phyloP scores from a whole-genome alignment of 164 flowering plant genomes.

The Macadamia tetraphylla region DNA sequence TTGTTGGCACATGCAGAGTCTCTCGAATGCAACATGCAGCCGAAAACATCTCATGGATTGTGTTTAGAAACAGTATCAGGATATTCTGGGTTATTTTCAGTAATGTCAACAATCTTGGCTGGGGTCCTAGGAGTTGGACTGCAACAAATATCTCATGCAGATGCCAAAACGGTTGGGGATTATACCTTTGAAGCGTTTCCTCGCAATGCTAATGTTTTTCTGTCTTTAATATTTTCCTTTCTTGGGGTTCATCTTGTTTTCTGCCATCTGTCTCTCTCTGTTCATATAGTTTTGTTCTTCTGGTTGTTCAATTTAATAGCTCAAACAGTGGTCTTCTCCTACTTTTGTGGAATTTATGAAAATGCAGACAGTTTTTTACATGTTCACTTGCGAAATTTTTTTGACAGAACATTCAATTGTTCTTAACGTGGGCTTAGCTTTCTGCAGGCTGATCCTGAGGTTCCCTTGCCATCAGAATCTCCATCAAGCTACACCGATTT shows the following conservation, averaged over 20 bases:
- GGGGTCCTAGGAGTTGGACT: conserved; percentile 51
- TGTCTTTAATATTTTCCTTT: neutral
- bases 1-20: conserved; percentile 22
- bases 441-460: conserved; percentile 34
- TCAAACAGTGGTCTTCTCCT: too few relatives aligned
- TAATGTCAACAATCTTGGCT: conserved; percentile 44
- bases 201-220: neutral
- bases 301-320: too few relatives aligned
- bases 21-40: neutral
- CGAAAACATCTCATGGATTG: conserved; percentile 17
- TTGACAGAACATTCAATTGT: neutral
- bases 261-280: neutral
- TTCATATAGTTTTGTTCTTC: too few relatives aligned
- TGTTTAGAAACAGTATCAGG: conserved; percentile 7
- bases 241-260: neutral
- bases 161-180: conserved; percentile 45
- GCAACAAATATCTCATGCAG: conserved; percentile 55
- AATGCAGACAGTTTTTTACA: neutral
- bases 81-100: conserved; percentile 7
- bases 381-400: neutral
- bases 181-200: neutral
- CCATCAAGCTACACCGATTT: conserved; percentile 33
- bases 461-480: conserved; percentile 35
- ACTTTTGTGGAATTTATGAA: neutral
- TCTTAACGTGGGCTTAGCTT: conserved; percentile 15